Conservation (phyloP, 345 rosid species). For the Passiflora organensis region DNA sequence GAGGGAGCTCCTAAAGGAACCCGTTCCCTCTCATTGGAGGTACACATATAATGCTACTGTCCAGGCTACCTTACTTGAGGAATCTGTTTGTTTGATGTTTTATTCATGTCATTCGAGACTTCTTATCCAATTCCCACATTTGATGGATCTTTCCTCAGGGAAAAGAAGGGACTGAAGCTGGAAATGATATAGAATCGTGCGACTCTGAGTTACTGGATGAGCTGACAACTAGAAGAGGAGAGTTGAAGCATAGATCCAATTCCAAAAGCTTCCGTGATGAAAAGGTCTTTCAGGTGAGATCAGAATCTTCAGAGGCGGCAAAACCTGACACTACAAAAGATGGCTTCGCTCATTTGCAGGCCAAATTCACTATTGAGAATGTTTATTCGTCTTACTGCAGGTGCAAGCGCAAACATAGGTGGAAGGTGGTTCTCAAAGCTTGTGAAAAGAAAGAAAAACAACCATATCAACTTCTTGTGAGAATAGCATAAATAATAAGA, state of each 20-base stretch:
- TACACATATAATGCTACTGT: not conserved
- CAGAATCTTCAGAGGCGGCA: not conserved
- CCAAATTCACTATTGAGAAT: not conserved
- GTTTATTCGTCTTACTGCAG: not conserved
- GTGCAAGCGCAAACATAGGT: not conserved
- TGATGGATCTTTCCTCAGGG: constrained; percentile 1
- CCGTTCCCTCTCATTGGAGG: constrained; percentile 4
- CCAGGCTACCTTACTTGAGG: not conserved
- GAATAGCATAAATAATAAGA: no score
- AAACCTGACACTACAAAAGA: no score
- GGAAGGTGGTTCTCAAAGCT: not conserved
- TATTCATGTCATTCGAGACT: no score
- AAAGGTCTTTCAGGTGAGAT: constrained; percentile 13
- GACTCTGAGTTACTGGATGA: constrained; percentile 26
- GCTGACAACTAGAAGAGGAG: constrained; percentile 31
- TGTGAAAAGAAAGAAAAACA: no score
- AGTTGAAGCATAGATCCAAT: constrained; percentile 27
- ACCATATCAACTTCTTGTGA: no score
- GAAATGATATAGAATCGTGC: constrained; percentile 2
- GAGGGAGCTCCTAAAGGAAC: constrained; percentile 17
- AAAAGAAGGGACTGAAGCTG: constrained; percentile 7
- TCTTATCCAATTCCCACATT: no score
- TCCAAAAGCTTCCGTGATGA: constrained; percentile 12
- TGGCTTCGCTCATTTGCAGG: no score
- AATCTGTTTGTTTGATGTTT: no score